phyloP scores from a whole-genome alignment of 2,329 filamentous ascomycete species.

The Drechslerella dactyloides region DNA sequence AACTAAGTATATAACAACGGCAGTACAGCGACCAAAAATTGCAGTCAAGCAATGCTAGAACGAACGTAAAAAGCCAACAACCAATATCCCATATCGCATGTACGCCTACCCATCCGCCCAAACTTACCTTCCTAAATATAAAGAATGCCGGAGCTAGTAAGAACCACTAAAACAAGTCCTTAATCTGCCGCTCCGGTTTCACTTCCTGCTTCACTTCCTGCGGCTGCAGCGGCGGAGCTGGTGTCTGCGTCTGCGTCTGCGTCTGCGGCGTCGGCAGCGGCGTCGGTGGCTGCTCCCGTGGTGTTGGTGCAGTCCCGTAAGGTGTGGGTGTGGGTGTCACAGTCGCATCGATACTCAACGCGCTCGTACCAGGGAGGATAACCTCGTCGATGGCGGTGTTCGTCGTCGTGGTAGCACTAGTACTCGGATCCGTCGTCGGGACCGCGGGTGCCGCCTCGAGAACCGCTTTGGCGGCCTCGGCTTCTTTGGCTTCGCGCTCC shows the following conservation, averaged over 20 bases:
- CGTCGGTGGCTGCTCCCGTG: too few relatives aligned
- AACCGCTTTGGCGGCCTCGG: slow-evolving; percentile 18
- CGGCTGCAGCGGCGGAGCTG: neutral
- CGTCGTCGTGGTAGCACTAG: slow-evolving; percentile 38
- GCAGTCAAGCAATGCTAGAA: too few relatives aligned
- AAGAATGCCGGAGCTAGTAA: neutral
- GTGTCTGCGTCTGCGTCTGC: too few relatives aligned
- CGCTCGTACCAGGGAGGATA: neutral
- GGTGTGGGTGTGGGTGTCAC: neutral
- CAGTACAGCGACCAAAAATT: too few relatives aligned
- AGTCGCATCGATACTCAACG: neutral
- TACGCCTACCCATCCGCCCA: neutral
- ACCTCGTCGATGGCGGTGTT: slow-evolving; percentile 42
- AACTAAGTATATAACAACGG: too few relatives aligned
- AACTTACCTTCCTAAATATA: neutral
- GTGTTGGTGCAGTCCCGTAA: too few relatives aligned
- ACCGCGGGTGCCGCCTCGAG: slow-evolving; percentile 32
- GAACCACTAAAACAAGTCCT: slow-evolving; percentile 18
- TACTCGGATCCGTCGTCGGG: slow-evolving; percentile 37
- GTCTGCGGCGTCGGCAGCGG: too few relatives aligned
- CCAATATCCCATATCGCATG: too few relatives aligned
- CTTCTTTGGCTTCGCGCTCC: slow-evolving; percentile 34
- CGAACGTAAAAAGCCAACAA: neutral
- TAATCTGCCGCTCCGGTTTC: slow-evolving; percentile 18
- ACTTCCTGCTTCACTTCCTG: neutral